These are phyloP conservation scores for Diaporthe sp. DNA, from an alignment of 2,329 filamentous ascomycete genomes.

Conservation along the genomic window DNA sequence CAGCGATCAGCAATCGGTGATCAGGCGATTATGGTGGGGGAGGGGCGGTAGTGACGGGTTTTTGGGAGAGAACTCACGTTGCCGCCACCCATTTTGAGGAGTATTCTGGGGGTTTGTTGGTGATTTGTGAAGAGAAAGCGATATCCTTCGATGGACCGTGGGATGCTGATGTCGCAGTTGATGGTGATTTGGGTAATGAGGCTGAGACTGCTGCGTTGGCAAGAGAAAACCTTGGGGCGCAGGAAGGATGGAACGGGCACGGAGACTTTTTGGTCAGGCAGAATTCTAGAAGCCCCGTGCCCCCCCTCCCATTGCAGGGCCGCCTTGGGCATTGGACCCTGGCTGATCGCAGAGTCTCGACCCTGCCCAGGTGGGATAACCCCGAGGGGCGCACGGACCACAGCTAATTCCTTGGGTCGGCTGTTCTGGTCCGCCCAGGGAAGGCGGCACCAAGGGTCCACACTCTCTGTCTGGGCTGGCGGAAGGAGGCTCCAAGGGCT, in stretches of 20 bases:
- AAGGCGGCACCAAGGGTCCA: slow-evolving; percentile 13
- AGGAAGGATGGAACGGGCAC: not conserved
- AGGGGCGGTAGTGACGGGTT: not conserved
- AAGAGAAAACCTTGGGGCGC: not conserved
- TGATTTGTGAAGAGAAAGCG: not conserved
- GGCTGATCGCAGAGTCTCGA: slow-evolving; percentile 28
- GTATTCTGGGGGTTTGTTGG: not conserved
- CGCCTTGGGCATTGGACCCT: not conserved
- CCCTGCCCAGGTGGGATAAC: not conserved
- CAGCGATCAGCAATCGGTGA: not conserved
- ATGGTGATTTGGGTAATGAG: not conserved
- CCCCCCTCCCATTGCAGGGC: not conserved
- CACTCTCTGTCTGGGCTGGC: slow-evolving; percentile 9
- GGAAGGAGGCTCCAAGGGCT: slow-evolving; percentile 15
- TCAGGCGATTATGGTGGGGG: not conserved
- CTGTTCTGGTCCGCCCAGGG: not conserved
- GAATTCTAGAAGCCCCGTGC: slow-evolving; percentile 26
- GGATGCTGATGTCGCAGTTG: not conserved
- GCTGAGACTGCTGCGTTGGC: not conserved
- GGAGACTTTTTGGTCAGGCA: slow-evolving; percentile 32
- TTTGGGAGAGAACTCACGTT: slow-evolving; percentile 26
- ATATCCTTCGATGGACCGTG: not conserved
- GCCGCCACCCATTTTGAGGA: slow-evolving; percentile 37
- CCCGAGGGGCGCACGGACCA: slow-evolving; percentile 28
- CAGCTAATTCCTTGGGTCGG: slow-evolving; percentile 24